These are phyloP conservation scores for Cucurbita pepo DNA, from an alignment of 306 rosid species.

Conservation along the genomic window DNA sequence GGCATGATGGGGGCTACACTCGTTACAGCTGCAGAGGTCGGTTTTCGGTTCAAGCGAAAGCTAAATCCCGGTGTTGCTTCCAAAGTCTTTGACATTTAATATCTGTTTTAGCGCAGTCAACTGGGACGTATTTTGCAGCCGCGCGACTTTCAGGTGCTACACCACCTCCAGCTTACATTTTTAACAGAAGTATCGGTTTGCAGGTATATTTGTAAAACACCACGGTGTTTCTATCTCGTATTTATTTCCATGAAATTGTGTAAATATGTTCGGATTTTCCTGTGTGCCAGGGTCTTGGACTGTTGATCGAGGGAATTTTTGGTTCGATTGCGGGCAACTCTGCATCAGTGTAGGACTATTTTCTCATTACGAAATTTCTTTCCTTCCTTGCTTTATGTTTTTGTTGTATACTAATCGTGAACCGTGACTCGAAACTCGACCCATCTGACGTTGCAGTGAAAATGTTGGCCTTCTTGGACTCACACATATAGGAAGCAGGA, in stretches of 20 bases:
- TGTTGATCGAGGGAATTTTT: constrained; percentile 74
- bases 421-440: not conserved
- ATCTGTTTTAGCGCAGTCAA: constrained; percentile 46
- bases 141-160: constrained; percentile 98
- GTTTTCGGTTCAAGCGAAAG: constrained; percentile 4
- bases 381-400: not conserved
- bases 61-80: not conserved
- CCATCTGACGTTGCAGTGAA: constrained; percentile 40
- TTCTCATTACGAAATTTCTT: not conserved
- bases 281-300: constrained; percentile 57
- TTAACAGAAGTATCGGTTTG: constrained; percentile 71
- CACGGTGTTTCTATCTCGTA: not conserved
- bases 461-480: constrained; percentile 90
- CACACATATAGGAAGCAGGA: constrained; percentile 85
- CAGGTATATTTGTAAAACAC: constrained; percentile 30
- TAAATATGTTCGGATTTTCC: not conserved
- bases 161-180: constrained; percentile 69
- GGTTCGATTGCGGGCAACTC: constrained; percentile 67
- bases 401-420: not conserved
- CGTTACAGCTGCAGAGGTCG: constrained; percentile 81
- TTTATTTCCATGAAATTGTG: not conserved
- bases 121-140: constrained; percentile 71
- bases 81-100: not conserved
- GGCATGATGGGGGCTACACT: constrained; percentile 97
- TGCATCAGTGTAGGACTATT: constrained; percentile 74